Evolutionary conservation across 2,329 filamentous ascomycete species (phyloP).

Genomic region (Claviceps digitariae): DNA sequence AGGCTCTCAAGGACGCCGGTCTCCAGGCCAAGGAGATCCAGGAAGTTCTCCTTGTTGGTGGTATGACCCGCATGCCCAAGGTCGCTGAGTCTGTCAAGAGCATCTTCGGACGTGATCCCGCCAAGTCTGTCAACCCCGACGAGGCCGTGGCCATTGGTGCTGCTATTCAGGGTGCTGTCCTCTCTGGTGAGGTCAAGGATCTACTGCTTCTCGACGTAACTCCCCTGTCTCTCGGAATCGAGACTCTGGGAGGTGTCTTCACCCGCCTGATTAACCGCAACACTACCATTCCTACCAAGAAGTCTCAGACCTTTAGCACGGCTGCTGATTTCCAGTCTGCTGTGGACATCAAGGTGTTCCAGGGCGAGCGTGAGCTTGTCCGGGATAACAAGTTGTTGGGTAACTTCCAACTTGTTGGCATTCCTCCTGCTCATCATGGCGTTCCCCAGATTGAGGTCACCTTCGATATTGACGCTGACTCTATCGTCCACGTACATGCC

Average conservation of each 20-base stretch:
- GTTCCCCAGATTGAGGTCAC: conserved; percentile 96
- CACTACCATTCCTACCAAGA: conserved; percentile 98
- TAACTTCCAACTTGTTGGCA: conserved; percentile 98
- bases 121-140: conserved; percentile 97
- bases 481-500: conserved; percentile 93
- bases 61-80: conserved; percentile 99
- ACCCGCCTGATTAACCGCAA: conserved; percentile 97
- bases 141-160: conserved; percentile 97
- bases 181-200: conserved; percentile 93
- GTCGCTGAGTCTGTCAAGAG: conserved; percentile 89
- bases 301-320: conserved; percentile 96
- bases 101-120: conserved; percentile 91
- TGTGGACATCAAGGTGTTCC: conserved; percentile 99
- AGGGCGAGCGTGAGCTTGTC: conserved; percentile 98
- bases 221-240: conserved; percentile 91
- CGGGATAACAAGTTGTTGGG: conserved; percentile 97
- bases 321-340: conserved; percentile 97
- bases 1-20: conserved; percentile 91
- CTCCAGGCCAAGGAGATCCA: conserved; percentile 88
- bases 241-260: conserved; percentile 96
- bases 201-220: conserved; percentile 92
- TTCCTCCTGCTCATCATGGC: conserved; percentile 89
- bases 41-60: conserved; percentile 95
- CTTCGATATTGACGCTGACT: conserved; percentile 97
- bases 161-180: conserved; percentile 91